Conservation (phyloP, 1,284 basidiomycete species). For the Anthracocystis setariae region DNA sequence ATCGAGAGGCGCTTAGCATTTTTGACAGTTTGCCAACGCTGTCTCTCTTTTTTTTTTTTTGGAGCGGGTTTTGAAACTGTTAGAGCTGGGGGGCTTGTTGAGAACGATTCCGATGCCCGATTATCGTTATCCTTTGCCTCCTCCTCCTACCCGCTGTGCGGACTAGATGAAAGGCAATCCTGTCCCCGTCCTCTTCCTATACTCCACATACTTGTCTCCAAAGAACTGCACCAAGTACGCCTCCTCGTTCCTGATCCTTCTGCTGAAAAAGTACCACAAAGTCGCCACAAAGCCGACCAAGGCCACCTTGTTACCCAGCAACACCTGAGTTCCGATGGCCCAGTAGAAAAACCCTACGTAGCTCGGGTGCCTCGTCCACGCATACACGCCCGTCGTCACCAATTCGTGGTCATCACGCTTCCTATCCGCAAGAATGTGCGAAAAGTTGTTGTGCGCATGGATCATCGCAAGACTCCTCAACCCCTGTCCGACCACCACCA, state of each 20-base stretch:
- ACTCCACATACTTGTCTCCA: conserved; percentile 79
- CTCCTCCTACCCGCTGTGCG: too few species aligned
- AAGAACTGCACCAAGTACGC: conserved; percentile 79
- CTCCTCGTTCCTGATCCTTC: conserved; percentile 84
- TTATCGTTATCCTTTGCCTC: too few species aligned
- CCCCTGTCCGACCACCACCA: conserved; percentile 79
- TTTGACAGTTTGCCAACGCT: too few species aligned
- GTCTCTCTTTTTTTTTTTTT: too few species aligned
- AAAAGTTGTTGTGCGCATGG: conserved; percentile 91
- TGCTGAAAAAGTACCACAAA: conserved; percentile 86
- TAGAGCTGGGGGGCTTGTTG: too few species aligned
- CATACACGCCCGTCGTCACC: conserved; percentile 62
- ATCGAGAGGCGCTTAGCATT: too few species aligned
- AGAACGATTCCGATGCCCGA: too few species aligned
- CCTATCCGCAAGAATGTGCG: conserved; percentile 72
- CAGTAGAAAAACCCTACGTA: conserved; percentile 98
- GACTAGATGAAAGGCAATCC: conserved; percentile 72
- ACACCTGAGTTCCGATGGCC: conserved; percentile 93
- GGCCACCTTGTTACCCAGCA: conserved; percentile 85
- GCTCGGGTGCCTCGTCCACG: conserved; percentile 85
- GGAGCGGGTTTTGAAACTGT: too few species aligned
- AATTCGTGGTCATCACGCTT: conserved; percentile 61
- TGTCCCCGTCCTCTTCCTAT: conserved; percentile 77
- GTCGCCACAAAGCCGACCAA: conserved; percentile 75
- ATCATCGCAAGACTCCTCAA: conserved; percentile 93